These are phyloP conservation scores for Secale cereale DNA, from an alignment of 176 grass and related monocot genomes.

Conservation along the genomic window DNA sequence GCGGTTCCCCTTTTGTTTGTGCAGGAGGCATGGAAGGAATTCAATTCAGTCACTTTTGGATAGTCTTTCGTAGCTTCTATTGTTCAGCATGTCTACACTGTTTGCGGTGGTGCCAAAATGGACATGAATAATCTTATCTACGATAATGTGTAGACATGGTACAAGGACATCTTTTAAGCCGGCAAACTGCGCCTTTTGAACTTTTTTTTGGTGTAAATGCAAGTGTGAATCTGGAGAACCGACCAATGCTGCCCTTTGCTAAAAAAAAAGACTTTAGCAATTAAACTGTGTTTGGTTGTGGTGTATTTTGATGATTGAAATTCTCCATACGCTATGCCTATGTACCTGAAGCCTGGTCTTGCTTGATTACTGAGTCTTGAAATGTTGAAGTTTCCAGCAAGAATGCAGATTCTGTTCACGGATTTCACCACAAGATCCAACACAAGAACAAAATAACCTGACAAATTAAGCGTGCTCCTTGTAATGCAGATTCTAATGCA, in stretches of 20 bases:
- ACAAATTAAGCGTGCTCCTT: too few relatives aligned
- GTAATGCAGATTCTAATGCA: too few relatives aligned
- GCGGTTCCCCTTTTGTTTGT: slow-evolving; percentile 8
- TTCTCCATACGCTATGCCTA: background rate
- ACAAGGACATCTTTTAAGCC: background rate
- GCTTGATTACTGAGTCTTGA: background rate
- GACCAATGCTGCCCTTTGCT: background rate
- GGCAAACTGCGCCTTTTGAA: background rate
- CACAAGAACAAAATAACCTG: background rate
- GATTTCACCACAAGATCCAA: background rate
- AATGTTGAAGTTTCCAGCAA: background rate
- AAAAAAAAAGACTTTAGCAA: background rate
- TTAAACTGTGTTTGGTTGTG: background rate
- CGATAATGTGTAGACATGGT: background rate
- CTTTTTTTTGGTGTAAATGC: background rate
- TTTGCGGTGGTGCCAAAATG: background rate
- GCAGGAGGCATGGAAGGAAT: slow-evolving; percentile 89
- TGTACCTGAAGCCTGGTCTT: slow-evolving; percentile 4
- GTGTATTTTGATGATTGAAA: background rate
- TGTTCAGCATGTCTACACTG: background rate
- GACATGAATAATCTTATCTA: background rate
- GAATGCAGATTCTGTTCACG: background rate
- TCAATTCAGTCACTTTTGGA: slow-evolving; percentile 67
- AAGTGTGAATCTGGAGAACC: background rate
- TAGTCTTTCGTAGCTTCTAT: slow-evolving; percentile 12